Evolutionary conservation across 371 early-diverging fungal genomes (phyloP).

Genomic region (Homolaphlyctis polyrhiza): DNA sequence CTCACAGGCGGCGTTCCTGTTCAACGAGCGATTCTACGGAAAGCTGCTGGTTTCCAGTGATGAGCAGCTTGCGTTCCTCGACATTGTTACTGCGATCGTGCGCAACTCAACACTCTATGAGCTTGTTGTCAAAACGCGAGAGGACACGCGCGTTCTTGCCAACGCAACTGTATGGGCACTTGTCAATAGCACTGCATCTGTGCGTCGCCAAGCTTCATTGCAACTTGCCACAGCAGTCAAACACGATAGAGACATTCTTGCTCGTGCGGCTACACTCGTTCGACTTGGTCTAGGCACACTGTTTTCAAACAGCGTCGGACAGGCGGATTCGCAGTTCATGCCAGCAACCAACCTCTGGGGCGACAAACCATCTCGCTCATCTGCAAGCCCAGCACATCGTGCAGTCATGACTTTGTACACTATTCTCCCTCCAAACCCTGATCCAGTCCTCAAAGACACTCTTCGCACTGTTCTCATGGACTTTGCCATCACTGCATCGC

Average conservation of each 20-base stretch:
- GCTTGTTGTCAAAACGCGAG: conserved; percentile 40
- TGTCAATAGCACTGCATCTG: conserved; percentile 11
- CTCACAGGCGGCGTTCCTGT: conserved; percentile 62
- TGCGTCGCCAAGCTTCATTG: neutral
- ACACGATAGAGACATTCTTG: conserved; percentile 13
- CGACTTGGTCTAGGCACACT: conserved; percentile 14
- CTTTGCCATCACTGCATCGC: conserved; percentile 65
- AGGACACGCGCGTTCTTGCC: conserved; percentile 24
- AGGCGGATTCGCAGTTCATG: conserved; percentile 4
- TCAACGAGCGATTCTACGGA: conserved; percentile 77
- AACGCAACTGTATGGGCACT: conserved; percentile 28
- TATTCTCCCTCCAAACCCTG: conserved; percentile 41
- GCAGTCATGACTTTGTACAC: conserved; percentile 57
- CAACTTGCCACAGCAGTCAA: conserved; percentile 23
- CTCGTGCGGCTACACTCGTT: conserved; percentile 4
- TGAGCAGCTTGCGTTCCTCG: conserved; percentile 32
- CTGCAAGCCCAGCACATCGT: conserved; percentile 41
- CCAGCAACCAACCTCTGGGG: conserved; percentile 44
- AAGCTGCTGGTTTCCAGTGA: conserved; percentile 67
- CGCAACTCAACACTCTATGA: conserved; percentile 48
- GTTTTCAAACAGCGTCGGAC: conserved; percentile 2
- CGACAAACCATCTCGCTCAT: conserved; percentile 46
- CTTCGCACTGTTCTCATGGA: conserved; percentile 52
- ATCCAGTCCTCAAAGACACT: neutral
- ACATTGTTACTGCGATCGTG: conserved; percentile 16